Evolutionary conservation across 2,329 filamentous ascomycete genomes (phyloP).

Genomic region (Fonsecaea monophora): DNA sequence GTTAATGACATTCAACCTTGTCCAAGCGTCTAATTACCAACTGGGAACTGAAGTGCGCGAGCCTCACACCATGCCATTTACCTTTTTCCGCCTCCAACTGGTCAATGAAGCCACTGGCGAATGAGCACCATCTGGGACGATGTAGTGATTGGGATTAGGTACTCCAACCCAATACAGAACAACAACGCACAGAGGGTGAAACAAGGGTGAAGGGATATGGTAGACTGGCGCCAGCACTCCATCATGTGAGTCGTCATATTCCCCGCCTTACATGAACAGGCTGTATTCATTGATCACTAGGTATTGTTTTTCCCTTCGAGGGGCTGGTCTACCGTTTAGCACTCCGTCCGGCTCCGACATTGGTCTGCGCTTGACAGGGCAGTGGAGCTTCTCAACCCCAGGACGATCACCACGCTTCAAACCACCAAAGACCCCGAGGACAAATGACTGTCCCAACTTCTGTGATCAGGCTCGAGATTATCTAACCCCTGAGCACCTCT

Average conservation of each 20-base stretch:
- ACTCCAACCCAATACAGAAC: neutral
- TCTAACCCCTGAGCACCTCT: neutral
- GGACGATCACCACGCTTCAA: neutral
- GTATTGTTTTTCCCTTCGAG: neutral
- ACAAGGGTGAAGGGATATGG: neutral
- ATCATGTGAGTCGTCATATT: conserved; percentile 1
- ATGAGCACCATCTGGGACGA: neutral
- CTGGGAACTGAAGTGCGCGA: conserved; percentile 1
- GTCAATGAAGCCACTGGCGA: neutral
- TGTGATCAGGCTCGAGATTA: neutral
- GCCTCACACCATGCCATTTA: conserved; percentile 6
- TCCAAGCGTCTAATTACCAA: neutral
- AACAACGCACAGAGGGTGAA: neutral
- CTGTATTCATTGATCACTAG: neutral
- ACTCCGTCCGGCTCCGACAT: neutral
- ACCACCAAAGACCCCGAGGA: neutral
- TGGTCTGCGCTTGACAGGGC: neutral
- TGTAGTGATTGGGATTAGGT: neutral
- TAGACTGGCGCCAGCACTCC: conserved; percentile 5
- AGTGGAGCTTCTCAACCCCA: neutral
- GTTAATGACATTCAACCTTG: neutral
- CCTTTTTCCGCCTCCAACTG: neutral
- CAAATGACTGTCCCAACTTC: neutral
- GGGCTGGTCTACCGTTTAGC: neutral
- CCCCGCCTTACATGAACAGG: neutral